Evolutionary conservation across 1,284 basidiomycete species (phyloP).

Genomic region (Boletus sp.): DNA sequence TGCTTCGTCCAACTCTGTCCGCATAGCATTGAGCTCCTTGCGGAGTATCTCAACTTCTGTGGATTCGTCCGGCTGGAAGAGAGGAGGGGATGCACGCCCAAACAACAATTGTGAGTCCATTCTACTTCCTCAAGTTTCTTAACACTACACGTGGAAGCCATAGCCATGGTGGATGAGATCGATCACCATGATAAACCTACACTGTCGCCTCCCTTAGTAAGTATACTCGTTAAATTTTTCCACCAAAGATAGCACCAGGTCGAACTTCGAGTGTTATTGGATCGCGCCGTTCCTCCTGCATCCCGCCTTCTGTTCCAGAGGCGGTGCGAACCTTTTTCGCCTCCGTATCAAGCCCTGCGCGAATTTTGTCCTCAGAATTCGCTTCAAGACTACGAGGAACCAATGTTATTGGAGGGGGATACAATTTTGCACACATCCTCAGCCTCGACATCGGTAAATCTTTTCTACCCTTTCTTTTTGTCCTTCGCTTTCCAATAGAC

Average conservation of each 20-base stretch:
- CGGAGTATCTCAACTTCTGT: slow-evolving; percentile 60
- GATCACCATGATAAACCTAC: too few species aligned
- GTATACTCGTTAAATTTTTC: too few species aligned
- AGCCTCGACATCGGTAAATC: background rate
- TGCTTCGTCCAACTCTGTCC: slow-evolving; percentile 65
- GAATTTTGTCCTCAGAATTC: background rate
- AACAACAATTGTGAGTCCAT: too few species aligned
- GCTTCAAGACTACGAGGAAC: background rate
- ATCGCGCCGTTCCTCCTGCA: too few species aligned
- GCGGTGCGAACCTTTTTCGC: background rate
- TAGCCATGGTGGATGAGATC: too few species aligned
- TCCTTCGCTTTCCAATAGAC: background rate
- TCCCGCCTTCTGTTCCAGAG: background rate
- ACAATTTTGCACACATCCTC: background rate
- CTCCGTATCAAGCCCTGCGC: background rate
- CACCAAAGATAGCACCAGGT: too few species aligned
- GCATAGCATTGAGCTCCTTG: slow-evolving; percentile 61
- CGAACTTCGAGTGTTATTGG: too few species aligned
- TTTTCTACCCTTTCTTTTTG: background rate
- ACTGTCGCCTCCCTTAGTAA: too few species aligned
- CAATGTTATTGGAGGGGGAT: background rate
- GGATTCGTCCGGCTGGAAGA: slow-evolving; percentile 38
- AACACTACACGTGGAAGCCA: too few species aligned
- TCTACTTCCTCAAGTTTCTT: too few species aligned
- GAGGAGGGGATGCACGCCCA: slow-evolving; percentile 49